Conservation (phyloP, 2,329 filamentous ascomycete genomes). For the Penicillium nordicum region DNA sequence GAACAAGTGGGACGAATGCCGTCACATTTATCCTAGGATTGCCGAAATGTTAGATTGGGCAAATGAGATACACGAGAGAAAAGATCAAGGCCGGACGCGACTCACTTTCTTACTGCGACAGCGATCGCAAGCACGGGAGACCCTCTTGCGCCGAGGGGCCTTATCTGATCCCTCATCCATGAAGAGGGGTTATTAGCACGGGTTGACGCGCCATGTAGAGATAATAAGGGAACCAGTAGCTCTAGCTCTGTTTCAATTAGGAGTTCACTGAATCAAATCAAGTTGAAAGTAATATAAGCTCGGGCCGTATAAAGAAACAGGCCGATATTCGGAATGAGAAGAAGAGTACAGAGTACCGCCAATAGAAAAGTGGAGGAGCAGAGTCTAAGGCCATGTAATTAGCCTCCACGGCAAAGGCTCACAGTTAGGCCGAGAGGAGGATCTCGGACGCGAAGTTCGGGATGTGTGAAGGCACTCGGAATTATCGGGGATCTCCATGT, state of each 20-base stretch:
- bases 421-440: neutral
- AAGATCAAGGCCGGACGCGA: neutral
- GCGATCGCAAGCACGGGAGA: conserved; percentile 46
- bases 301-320: neutral
- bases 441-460: conserved; percentile 3
- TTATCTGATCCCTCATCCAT: conserved; percentile 42
- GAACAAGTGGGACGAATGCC: conserved; percentile 43
- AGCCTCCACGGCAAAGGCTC: neutral
- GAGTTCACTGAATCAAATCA: neutral
- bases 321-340: neutral
- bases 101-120: conserved; percentile 45
- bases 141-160: conserved; percentile 43
- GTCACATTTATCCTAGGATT: conserved; percentile 42
- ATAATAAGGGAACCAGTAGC: neutral
- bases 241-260: neutral
- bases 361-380: neutral
- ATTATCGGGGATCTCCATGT: neutral
- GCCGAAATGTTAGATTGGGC: neutral
- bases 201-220: conserved; percentile 26
- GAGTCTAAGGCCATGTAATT: neutral
- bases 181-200: conserved; percentile 26
- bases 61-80: neutral
- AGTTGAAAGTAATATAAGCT: neutral
- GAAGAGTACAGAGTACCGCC: neutral
- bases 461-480: neutral